Percentiles rank a stretch among this genome's conserved stretches.
Conservation (phyloP, 176 grass and related monocot genomes). For the sorghum (Sorghum bicolor) region DNA sequence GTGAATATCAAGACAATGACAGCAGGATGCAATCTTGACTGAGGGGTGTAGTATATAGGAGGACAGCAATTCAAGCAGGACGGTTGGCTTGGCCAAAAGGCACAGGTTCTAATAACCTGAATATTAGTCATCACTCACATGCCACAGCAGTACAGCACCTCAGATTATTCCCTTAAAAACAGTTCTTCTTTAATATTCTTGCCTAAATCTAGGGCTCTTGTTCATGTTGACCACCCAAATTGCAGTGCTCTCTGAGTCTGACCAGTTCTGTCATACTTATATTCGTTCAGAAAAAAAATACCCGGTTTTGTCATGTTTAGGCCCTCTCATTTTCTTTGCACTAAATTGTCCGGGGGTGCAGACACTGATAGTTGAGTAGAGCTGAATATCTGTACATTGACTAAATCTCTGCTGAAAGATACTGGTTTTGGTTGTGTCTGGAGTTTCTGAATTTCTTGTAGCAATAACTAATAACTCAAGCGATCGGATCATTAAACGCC, state of each 20-base stretch:
- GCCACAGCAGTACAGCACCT: constrained; percentile 25
- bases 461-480: neutral
- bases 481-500: constrained; percentile 20
- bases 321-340: neutral
- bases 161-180: constrained; percentile 31
- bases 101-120: constrained; percentile 19
- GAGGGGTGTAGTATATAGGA: neutral
- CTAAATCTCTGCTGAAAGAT: neutral
- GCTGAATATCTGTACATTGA: constrained; percentile 18
- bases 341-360: constrained; percentile 11
- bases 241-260: constrained; percentile 15
- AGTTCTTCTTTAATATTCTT: constrained; percentile 39
- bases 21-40: constrained; percentile 45
- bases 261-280: neutral
- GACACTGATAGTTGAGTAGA: constrained; percentile 36
- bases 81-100: neutral
- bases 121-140: constrained; percentile 34
- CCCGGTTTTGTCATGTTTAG: constrained; percentile 25
- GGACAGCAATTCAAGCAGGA: constrained; percentile 18
- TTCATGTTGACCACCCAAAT: constrained; percentile 40
- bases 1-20: constrained; percentile 41
- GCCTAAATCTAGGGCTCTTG: constrained; percentile 65
- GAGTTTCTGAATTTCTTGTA: constrained; percentile 15
- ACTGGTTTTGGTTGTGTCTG: neutral
- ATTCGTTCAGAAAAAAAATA: neutral